These are phyloP conservation scores for Phanerodontia chrysosporium DNA, from an alignment of 768 basidiomycete species.

Conservation along the genomic window DNA sequence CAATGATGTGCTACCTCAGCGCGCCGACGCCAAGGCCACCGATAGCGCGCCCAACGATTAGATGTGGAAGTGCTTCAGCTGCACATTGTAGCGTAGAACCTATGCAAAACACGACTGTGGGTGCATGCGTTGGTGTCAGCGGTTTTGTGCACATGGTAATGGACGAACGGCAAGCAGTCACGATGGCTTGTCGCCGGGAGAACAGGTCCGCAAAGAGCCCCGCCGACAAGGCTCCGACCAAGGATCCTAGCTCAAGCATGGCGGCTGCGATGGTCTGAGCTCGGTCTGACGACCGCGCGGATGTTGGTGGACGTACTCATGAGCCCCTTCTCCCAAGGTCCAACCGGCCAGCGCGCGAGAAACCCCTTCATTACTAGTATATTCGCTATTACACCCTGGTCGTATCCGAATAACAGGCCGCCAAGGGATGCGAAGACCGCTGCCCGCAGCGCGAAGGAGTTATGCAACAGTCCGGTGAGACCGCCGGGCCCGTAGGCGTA, in stretches of 20 bases:
- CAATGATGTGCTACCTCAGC: no score
- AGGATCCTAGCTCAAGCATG: constrained; percentile 69
- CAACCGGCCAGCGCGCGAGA: constrained; percentile 59
- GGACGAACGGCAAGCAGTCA: constrained; percentile 59
- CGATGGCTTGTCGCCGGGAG: constrained; percentile 65
- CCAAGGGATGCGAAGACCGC: constrained; percentile 76
- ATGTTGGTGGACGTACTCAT: constrained; percentile 49
- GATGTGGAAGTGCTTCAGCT: constrained; percentile 49
- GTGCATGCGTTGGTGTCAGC: background rate
- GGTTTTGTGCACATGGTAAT: background rate
- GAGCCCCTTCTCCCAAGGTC: constrained; percentile 67
- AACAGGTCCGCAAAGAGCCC: constrained; percentile 67
- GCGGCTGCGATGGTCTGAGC: constrained; percentile 46
- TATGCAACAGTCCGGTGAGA: constrained; percentile 56
- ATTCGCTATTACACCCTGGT: constrained; percentile 84
- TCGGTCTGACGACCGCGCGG: background rate
- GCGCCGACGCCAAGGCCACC: constrained; percentile 79
- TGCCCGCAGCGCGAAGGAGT: constrained; percentile 62
- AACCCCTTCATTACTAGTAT: constrained; percentile 83
- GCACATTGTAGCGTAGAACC: constrained; percentile 68
- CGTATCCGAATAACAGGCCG: constrained; percentile 77
- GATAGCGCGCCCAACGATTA: constrained; percentile 68
- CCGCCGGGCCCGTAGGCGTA: constrained; percentile 76
- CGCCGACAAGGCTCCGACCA: constrained; percentile 67
- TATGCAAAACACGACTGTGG: constrained; percentile 60